A percentile compares a stretch with the other conserved stretches of the same genome.
Evolutionary conservation across 257 asterid genomes (phyloP).

Genomic region (Schizonepeta tenuifolia): DNA sequence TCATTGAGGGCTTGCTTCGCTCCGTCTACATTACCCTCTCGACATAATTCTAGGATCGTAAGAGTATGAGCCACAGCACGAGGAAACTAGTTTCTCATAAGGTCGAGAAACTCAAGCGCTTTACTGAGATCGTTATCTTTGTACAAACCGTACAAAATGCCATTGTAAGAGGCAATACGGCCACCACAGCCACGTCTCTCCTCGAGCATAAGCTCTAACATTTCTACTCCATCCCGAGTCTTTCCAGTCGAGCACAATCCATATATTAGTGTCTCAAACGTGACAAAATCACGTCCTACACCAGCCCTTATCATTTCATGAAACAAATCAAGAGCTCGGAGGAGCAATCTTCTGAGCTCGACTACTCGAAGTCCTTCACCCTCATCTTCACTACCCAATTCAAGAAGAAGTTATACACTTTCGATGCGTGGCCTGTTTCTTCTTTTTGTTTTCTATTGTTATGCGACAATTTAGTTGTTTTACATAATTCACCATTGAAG

Average conservation of each 20-base stretch:
- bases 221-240: constrained; percentile 58
- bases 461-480: no score
- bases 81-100: constrained; percentile 66
- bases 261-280: constrained; percentile 58
- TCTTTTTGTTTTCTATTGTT: no score
- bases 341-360: no score
- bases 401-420: no score
- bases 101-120: constrained; percentile 62
- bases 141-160: constrained; percentile 73
- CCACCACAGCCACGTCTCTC: constrained; percentile 35
- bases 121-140: constrained; percentile 48
- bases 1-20: constrained; percentile 51
- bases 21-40: constrained; percentile 44
- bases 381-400: no score
- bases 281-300: constrained; percentile 54
- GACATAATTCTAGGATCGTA: constrained; percentile 47
- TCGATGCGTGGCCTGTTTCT: no score
- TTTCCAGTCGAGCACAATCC: constrained; percentile 72
- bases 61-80: constrained; percentile 53
- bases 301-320: constrained; percentile 80
- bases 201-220: constrained; percentile 68
- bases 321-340: constrained; percentile 83
- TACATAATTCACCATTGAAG: no score
- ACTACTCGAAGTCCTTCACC: no score
- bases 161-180: constrained; percentile 69